Evolutionary conservation across 345 rosid species (phyloP), one percentile per base, ranked within the genome.

Genomic region (Microthlaspi erraticum): DNA sequence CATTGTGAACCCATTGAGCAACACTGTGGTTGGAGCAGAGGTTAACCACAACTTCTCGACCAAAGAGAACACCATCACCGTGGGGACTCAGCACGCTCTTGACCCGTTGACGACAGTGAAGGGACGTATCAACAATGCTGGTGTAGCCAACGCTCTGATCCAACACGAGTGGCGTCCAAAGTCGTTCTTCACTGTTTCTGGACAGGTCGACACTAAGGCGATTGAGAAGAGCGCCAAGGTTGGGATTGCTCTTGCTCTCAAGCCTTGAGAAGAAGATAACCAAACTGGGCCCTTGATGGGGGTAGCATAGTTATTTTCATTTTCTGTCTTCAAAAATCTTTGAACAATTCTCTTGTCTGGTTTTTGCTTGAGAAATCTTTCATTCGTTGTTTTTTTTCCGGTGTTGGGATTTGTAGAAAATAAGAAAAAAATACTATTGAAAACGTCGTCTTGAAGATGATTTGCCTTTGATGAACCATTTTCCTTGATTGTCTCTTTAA

Each of bases 101-200:
- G 99, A 95, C 79, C 97, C 97, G 5, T 76, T 92, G 86, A 92
- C 99, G 45, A 53, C 77, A 1, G 82, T 95, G 81, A 95, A 95
- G 92, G 92, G 94, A 34, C 88, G 98, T 8, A 79, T 88, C 72
- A 91, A 95, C 91, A 86, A 85, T 89, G 85, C 60, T 54, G 99
- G 98, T 48, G 78, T 53, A 64, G 97, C 88, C 4, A 92, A 88
- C 56, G 97, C 99, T 3, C 83, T 95, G 62, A 85, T 95, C 81
- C 99, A 95, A 83, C 98, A 95, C 8, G 88, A 90, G 66, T 95
- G 93, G 93, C 92, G 97, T 66, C 93, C 97, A 5, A 92, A 85
- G 73, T 90, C 99, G 14, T 83, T 88, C 44, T 73, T 92, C 80
- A 92, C 93, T 31, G 70, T 95, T 12, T 95, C 99, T 0, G 98